Percentiles rank a stretch among this genome's conserved stretches.
Conservation (phyloP, 345 rosid genomes). For the Trapa incisa region DNA sequence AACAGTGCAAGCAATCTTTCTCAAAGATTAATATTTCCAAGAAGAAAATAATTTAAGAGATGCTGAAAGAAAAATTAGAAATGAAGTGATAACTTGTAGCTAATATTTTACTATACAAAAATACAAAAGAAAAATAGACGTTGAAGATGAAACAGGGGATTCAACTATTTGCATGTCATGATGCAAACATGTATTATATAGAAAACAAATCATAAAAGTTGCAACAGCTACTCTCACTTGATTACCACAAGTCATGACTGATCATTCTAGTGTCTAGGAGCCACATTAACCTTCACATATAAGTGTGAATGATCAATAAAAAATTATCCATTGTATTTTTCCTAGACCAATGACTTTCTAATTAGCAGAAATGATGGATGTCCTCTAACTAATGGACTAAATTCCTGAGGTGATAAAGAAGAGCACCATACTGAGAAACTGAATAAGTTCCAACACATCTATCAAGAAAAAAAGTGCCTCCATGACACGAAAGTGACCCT, state of each 20-base stretch:
- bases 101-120: not conserved
- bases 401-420: not conserved
- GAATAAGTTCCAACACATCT: not conserved
- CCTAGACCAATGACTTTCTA: not conserved
- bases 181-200: not conserved
- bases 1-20: not conserved
- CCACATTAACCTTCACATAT: not conserved
- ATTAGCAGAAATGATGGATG: not conserved
- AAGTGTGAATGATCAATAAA: not conserved
- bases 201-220: not conserved
- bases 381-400: not conserved
- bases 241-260: not conserved
- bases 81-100: not conserved
- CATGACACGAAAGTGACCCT: not conserved
- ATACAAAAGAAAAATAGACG: not conserved
- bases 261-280: not conserved
- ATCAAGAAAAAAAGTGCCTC: no score
- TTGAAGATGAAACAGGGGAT: not conserved
- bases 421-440: not conserved
- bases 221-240: not conserved
- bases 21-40: not conserved
- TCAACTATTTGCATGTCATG: not conserved
- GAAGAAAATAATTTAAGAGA: not conserved
- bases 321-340: not conserved
- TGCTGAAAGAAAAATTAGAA: not conserved